Evolutionary conservation across 2,329 filamentous ascomycete species (phyloP).

Genomic region (Aspergillus ochraceus): DNA sequence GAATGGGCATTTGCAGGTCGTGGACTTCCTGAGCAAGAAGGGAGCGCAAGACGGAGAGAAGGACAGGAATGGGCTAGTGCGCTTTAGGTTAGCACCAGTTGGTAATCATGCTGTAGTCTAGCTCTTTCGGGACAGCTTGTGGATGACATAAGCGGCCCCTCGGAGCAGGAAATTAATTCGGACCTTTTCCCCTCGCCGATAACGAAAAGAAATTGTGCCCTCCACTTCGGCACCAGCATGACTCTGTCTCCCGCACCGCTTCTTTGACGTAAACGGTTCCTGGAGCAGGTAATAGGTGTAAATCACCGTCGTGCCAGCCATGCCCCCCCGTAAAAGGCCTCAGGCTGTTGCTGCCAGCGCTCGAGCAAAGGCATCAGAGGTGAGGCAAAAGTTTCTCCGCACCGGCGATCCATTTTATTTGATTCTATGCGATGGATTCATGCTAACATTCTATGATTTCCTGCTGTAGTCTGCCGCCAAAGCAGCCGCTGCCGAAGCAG

Average conservation of each 20-base stretch:
- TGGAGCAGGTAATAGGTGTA: conserved; percentile 2
- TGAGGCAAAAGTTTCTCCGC: conserved; percentile 31
- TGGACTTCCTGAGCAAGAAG: neutral
- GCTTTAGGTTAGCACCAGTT: neutral
- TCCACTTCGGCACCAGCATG: conserved; percentile 12
- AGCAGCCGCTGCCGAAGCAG: conserved; percentile 17
- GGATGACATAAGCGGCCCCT: conserved; percentile 12
- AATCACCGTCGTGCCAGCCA: conserved; percentile 13
- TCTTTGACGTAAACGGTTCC: neutral
- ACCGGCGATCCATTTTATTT: neutral
- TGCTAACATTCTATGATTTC: conserved; percentile 8
- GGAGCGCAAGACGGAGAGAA: neutral
- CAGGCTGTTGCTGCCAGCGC: conserved; percentile 30
- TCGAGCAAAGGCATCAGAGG: conserved; percentile 32
- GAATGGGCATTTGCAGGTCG: neutral
- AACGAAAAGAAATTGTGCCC: conserved; percentile 26
- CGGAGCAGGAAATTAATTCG: conserved; percentile 14
- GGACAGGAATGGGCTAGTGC: too few species aligned
- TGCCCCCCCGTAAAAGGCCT: conserved; percentile 41
- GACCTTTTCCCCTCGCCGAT: conserved; percentile 24
- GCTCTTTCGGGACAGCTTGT: conserved; percentile 3
- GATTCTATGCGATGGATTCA: neutral
- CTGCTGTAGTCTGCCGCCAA: conserved; percentile 8
- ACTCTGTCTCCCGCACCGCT: conserved; percentile 1
- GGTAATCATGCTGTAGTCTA: neutral